A percentile compares a stretch with the other conserved stretches of the same genome.
These are phyloP conservation scores for Amaranthus hypochondriacus DNA, from an alignment of 148 eudicot species.

Conservation along the genomic window DNA sequence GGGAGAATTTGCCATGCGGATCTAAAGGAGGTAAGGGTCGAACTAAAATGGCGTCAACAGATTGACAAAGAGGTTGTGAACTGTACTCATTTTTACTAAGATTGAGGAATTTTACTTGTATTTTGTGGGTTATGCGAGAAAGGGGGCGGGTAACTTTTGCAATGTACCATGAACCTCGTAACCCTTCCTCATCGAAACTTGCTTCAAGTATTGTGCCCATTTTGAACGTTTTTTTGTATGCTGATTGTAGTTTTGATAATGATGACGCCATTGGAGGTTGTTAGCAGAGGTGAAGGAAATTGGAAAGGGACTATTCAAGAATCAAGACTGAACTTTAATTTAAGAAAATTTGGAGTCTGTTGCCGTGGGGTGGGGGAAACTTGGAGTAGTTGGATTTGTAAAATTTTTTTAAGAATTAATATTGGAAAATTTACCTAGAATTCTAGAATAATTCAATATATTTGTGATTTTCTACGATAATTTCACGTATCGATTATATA, in stretches of 20 bases:
- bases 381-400: too few relatives aligned
- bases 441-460: too few relatives aligned
- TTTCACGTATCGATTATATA: too few relatives aligned
- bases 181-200: slow-evolving; percentile 31
- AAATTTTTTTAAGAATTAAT: too few relatives aligned
- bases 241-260: neutral
- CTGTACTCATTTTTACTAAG: slow-evolving; percentile 33
- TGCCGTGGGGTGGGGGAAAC: neutral
- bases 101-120: slow-evolving; percentile 49
- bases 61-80: slow-evolving; percentile 39
- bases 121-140: slow-evolving; percentile 15
- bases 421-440: too few relatives aligned
- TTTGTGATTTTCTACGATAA: too few relatives aligned
- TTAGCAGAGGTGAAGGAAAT: neutral
- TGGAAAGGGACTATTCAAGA: too few relatives aligned
- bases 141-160: slow-evolving; percentile 27
- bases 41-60: slow-evolving; percentile 29
- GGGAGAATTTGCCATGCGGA: slow-evolving; percentile 14
- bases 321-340: too few relatives aligned
- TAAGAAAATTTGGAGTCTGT: too few relatives aligned
- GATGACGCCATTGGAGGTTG: neutral
- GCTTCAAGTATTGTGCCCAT: slow-evolving; percentile 31
- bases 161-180: slow-evolving; percentile 37
- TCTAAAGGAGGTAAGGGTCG: slow-evolving; percentile 53
- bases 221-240: slow-evolving; percentile 19